Evolutionary conservation across 2,329 filamentous ascomycete genomes (phyloP), one percentile per base, ranked within the genome.

Genomic region (Neofusicoccum kwambonambiense): DNA sequence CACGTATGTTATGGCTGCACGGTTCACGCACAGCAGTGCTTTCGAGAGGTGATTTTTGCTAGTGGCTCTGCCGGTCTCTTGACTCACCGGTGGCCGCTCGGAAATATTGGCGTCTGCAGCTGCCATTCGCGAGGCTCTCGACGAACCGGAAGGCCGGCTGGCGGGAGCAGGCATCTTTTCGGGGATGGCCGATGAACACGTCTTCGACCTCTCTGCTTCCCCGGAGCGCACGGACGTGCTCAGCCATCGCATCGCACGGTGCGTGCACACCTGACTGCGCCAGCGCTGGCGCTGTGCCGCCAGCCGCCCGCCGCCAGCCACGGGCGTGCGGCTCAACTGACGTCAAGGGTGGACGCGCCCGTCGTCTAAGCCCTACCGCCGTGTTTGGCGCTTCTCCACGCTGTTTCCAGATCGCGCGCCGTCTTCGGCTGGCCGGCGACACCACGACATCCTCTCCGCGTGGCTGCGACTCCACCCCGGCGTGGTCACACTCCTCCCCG

Each of bases 91-190:
- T 58, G 41, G 39, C 35, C n/a, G 31, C 37, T 22, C 49, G 50
- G 52, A 27, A 41, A 19, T 17, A 37, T 60, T 47, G 56, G 41
- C 56, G 2, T 9, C 56, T 60, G 56, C 56, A 60, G 31, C 27
- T 37, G 56, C 31, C 42, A 60, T 60, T 60, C 56, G 56, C 42
- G 41, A 37, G 34, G n/a, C 27, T 19, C 41, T 49, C 56, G 56
- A 49, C 56, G 56, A 60, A 60, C 56, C 56, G 56, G 56, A 60
- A 44, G 39, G 52, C 52, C 37, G 37, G 39, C 52, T 44, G 49
- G 27, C 19, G 19, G 35, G 15, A 17, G 37, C 51, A 42, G 19
- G 35, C 12, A 41, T 35, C 11, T 37, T 12, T 17, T 57, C 56
- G 56, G 56, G 27, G 27, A 60, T 60, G 27, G 15, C 56, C 56